A percentile compares a stretch with the other conserved stretches of the same genome.
Evolutionary conservation across 176 grass and related monocot genomes (phyloP).

Genomic region (Aegilops longissima): DNA sequence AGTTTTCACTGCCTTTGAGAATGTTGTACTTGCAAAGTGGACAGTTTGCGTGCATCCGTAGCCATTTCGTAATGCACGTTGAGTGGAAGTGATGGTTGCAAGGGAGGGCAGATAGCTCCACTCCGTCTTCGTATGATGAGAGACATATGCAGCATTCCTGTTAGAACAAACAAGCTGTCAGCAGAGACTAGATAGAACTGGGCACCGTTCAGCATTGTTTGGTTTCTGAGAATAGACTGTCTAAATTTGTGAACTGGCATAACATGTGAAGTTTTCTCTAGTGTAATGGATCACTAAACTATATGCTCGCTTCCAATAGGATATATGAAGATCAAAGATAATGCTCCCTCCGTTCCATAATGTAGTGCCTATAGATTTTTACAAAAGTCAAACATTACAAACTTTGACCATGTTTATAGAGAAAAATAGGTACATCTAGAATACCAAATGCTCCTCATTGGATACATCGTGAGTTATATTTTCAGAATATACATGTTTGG

Average conservation of each 20-base stretch:
- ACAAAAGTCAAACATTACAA: too few relatives aligned
- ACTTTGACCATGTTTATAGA: too few relatives aligned
- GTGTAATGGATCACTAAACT: background rate
- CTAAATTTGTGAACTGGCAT: background rate
- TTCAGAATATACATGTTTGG: too few relatives aligned
- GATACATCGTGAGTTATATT: too few relatives aligned
- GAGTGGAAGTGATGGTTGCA: constrained; percentile 95
- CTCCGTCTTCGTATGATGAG: constrained; percentile 66
- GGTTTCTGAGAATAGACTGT: background rate
- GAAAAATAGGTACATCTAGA: too few relatives aligned
- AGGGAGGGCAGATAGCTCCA: constrained; percentile 76
- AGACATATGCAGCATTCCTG: constrained; percentile 93
- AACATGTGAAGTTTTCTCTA: background rate
- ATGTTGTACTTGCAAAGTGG: constrained; percentile 98
- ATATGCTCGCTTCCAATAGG: background rate
- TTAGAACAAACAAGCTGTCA: constrained; percentile 25
- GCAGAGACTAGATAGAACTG: background rate
- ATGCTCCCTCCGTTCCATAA: background rate
- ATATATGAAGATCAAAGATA: background rate
- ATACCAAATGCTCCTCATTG: too few relatives aligned
- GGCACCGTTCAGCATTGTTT: background rate
- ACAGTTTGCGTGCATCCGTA: constrained; percentile 77
- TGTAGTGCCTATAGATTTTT: too few relatives aligned
- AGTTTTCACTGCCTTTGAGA: constrained; percentile 56
- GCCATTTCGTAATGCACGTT: constrained; percentile 79